These are phyloP conservation scores for Russula compacta DNA, from an alignment of 768 basidiomycete genomes.

Conservation along the genomic window DNA sequence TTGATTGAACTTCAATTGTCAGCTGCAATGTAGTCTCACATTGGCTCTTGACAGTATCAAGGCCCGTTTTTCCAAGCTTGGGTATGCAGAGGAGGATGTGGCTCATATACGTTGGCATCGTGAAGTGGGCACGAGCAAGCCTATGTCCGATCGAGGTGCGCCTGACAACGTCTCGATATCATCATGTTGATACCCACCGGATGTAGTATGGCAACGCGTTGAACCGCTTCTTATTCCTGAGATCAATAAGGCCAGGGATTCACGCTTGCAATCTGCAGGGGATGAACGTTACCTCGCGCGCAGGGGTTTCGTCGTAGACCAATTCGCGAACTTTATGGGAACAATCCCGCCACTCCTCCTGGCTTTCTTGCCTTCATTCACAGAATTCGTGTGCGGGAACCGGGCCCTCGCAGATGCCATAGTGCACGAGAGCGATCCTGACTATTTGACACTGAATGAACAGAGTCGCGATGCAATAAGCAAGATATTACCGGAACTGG, in stretches of 20 bases:
- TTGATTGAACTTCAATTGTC: too few species aligned
- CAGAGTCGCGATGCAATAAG: background rate
- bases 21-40: background rate
- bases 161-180: too few species aligned
- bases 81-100: constrained; percentile 2
- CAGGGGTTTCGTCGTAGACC: background rate
- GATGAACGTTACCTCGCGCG: background rate
- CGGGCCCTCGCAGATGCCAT: constrained; percentile 1
- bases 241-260: background rate
- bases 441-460: background rate
- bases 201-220: constrained; percentile 6
- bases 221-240: background rate
- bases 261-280: background rate
- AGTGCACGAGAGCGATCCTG: background rate
- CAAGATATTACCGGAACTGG: background rate
- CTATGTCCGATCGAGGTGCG: constrained; percentile 12
- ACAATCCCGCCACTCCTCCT: background rate
- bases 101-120: background rate
- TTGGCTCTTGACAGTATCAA: constrained; percentile 1
- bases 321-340: background rate
- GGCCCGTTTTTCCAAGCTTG: background rate
- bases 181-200: background rate
- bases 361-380: background rate
- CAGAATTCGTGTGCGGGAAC: background rate
- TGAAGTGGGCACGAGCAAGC: constrained; percentile 12